Percentiles rank a stretch among this genome's conserved stretches.
These are phyloP conservation scores for Xerocomellus intermedius DNA, from an alignment of 768 basidiomycete genomes.

Conservation along the genomic window DNA sequence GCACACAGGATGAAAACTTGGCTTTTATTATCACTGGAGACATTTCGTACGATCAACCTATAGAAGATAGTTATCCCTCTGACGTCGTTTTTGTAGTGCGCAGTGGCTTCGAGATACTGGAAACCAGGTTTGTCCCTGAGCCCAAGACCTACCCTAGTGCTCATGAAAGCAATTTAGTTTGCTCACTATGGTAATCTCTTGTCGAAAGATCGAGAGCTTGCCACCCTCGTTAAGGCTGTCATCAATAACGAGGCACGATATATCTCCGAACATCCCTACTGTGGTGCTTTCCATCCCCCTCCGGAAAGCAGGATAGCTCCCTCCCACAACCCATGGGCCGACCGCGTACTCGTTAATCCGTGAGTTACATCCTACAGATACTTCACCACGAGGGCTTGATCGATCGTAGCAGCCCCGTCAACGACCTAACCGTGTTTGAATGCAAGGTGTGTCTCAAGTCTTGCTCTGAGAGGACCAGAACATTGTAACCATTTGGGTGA, in stretches of 20 bases:
- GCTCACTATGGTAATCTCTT: slow-evolving; percentile 66
- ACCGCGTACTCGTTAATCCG: slow-evolving; percentile 72
- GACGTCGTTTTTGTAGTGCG: slow-evolving; percentile 44
- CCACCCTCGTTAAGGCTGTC: slow-evolving; percentile 71
- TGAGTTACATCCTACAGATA: slow-evolving; percentile 35
- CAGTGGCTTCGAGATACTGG: slow-evolving; percentile 84
- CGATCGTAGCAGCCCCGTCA: slow-evolving; percentile 48
- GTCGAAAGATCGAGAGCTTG: slow-evolving; percentile 53
- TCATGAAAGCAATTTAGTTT: slow-evolving; percentile 44
- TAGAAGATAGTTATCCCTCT: slow-evolving; percentile 1
- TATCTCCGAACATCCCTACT: slow-evolving; percentile 72
- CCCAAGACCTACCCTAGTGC: not conserved
- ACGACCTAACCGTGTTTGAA: slow-evolving; percentile 72
- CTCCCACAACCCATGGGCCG: slow-evolving; percentile 67
- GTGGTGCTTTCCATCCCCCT: slow-evolving; percentile 80
- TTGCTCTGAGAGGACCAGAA: not conserved
- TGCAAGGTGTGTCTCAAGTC: slow-evolving; percentile 57
- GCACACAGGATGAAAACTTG: slow-evolving; percentile 56
- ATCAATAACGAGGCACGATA: slow-evolving; percentile 80
- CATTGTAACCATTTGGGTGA: not conserved
- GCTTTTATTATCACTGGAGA: slow-evolving; percentile 84
- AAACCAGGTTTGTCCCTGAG: slow-evolving; percentile 53
- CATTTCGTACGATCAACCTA: slow-evolving; percentile 57
- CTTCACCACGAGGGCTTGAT: not conserved
- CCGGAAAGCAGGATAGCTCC: slow-evolving; percentile 67